Evolutionary conservation across 2,329 filamentous ascomycete genomes (phyloP).

Genomic region (Clarireedia hainanense): DNA sequence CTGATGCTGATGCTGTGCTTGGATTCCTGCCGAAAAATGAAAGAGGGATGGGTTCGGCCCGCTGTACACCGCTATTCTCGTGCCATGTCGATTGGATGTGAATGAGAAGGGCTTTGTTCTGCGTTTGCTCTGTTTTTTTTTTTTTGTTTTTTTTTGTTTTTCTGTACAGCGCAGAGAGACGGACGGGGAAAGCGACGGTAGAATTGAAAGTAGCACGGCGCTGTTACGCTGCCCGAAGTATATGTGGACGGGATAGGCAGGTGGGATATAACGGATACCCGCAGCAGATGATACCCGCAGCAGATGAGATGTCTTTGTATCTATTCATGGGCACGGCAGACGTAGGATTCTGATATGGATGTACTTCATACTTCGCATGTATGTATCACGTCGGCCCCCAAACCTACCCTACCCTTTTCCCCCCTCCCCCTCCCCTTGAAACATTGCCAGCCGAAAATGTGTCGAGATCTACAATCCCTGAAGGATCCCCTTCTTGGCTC

Average conservation of each 20-base stretch:
- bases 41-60: background rate
- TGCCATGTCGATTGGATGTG: background rate
- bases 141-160: too few relatives aligned
- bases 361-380: background rate
- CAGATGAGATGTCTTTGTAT: background rate
- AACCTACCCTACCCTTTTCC: too few relatives aligned
- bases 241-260: background rate
- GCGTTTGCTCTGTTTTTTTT: background rate
- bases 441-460: background rate
- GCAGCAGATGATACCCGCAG: background rate
- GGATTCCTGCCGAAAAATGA: background rate
- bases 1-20: background rate
- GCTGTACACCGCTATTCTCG: background rate
- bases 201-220: background rate
- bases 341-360: background rate
- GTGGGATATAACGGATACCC: background rate
- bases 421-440: background rate
- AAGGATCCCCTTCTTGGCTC: too few relatives aligned
- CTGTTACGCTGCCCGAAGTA: background rate
- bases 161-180: too few relatives aligned
- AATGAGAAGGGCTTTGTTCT: background rate
- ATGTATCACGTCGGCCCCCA: background rate
- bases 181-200: background rate
- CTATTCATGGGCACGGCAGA: background rate
- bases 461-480: background rate